These are phyloP conservation scores for Colletotrichum lentis DNA, from an alignment of 2,329 filamentous ascomycete genomes.

Conservation along the genomic window DNA sequence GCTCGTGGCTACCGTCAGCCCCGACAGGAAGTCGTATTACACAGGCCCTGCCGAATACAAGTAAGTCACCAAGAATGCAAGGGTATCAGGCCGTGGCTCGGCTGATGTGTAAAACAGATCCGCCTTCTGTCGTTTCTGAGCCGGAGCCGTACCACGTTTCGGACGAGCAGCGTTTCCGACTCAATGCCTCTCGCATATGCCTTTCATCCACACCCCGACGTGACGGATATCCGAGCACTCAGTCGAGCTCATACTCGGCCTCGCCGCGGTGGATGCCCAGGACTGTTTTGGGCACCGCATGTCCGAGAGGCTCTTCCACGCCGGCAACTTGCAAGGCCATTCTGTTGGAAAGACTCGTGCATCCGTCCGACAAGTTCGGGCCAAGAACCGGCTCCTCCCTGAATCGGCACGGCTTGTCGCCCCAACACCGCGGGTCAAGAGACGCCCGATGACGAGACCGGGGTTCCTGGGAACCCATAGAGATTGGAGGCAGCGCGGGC, in stretches of 20 bases:
- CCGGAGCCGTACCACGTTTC: slow-evolving; percentile 43
- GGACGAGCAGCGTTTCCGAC: slow-evolving; percentile 47
- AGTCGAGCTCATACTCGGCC: slow-evolving; percentile 46
- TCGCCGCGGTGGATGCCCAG: slow-evolving; percentile 49
- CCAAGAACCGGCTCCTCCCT: slow-evolving; percentile 43
- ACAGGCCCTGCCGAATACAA: slow-evolving; percentile 38
- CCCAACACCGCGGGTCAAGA: slow-evolving; percentile 27
- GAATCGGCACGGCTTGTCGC: slow-evolving; percentile 32
- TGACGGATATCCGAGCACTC: slow-evolving; percentile 46
- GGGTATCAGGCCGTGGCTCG: neutral
- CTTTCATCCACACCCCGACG: slow-evolving; percentile 50
- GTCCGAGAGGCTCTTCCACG: slow-evolving; percentile 48
- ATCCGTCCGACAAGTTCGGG: slow-evolving; percentile 41
- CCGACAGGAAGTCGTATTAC: slow-evolving; percentile 44
- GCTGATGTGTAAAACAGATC: slow-evolving; percentile 13
- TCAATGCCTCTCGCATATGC: slow-evolving; percentile 46
- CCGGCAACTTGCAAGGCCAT: slow-evolving; percentile 47
- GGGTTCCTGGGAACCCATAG: slow-evolving; percentile 45
- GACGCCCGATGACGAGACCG: slow-evolving; percentile 25
- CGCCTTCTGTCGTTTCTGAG: slow-evolving; percentile 38
- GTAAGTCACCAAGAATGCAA: slow-evolving; percentile 32
- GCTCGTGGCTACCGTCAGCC: slow-evolving; percentile 50
- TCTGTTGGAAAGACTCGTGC: slow-evolving; percentile 44
- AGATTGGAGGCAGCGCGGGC: slow-evolving; percentile 48
- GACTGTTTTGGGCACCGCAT: slow-evolving; percentile 50